Percentiles rank a stretch among this genome's conserved stretches.
These are phyloP conservation scores for Blastocystis sp. DNA, from an alignment of 352 stramenopile species.

Conservation along the genomic window DNA sequence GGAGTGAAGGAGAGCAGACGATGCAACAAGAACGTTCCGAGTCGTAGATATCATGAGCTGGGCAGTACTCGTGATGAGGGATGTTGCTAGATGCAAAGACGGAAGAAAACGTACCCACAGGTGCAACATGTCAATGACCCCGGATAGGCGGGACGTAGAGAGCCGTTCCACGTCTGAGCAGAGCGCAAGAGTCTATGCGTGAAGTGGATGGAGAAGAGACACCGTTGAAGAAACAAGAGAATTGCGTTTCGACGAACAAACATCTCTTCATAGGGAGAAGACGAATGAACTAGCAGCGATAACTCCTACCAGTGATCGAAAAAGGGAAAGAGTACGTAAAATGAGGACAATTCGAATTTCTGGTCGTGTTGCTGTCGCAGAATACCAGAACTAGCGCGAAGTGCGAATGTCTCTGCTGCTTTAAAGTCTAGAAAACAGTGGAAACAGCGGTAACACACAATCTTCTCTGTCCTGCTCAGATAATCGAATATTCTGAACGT, in stretches of 20 bases:
- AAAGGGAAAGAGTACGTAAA: not conserved
- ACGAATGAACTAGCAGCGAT: slow-evolving; percentile 27
- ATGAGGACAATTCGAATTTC: not conserved
- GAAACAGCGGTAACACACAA: not conserved
- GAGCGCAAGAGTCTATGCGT: slow-evolving; percentile 6
- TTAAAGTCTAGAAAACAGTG: not conserved
- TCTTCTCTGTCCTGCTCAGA: slow-evolving; percentile 27
- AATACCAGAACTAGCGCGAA: not conserved
- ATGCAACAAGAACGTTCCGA: not conserved
- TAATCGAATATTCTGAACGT: slow-evolving; percentile 43
- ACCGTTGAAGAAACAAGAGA: slow-evolving; percentile 56
- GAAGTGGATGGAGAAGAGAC: not conserved
- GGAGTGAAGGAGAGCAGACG: not conserved
- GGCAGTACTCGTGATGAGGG: slow-evolving; percentile 37
- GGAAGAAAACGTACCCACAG: not conserved
- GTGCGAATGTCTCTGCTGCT: not conserved
- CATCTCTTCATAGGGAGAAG: slow-evolving; percentile 39
- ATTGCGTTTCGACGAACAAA: slow-evolving; percentile 45
- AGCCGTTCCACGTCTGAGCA: not conserved
- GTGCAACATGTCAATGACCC: slow-evolving; percentile 21
- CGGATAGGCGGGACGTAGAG: slow-evolving; percentile 23
- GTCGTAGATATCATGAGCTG: slow-evolving; percentile 42
- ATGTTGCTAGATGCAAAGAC: not conserved
- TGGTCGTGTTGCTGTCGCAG: not conserved
- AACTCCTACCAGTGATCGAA: not conserved